Percentiles rank a stretch among this genome's conserved stretches.
Conservation (phyloP, 495 filamentous ascomycete genomes). For the Beverwykella pulmonaria region DNA sequence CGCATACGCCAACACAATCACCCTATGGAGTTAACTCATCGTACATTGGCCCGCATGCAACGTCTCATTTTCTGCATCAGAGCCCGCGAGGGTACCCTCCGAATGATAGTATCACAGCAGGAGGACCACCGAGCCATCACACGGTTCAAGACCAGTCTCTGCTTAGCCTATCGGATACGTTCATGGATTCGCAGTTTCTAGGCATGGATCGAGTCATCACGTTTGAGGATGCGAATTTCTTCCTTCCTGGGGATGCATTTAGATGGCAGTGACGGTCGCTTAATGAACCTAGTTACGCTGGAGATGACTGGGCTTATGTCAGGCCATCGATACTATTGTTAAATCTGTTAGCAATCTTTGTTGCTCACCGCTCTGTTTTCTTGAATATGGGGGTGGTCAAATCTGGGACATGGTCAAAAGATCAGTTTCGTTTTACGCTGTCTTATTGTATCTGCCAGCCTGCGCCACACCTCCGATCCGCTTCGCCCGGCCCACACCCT, state of each 20-base stretch:
- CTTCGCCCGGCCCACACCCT: no score
- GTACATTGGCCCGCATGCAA: background rate
- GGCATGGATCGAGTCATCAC: conserved; percentile 18
- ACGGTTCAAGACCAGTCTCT: conserved; percentile 9
- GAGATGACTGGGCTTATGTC: no score
- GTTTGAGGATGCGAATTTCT: conserved; percentile 20
- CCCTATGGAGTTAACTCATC: background rate
- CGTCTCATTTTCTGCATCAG: background rate
- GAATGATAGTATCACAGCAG: background rate
- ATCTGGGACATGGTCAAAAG: no score
- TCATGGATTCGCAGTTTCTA: conserved; percentile 16
- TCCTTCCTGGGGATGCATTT: conserved; percentile 9
- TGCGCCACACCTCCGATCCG: no score
- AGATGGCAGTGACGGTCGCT: conserved; percentile 3
- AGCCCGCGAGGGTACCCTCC: background rate
- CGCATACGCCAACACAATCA: background rate
- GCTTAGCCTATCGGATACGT: conserved; percentile 6
- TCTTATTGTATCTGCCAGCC: no score
- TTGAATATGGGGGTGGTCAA: no score
- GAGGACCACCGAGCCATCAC: background rate
- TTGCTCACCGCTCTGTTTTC: no score
- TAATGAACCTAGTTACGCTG: no score
- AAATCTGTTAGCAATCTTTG: no score
- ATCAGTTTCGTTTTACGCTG: no score
- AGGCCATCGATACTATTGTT: no score